Evolutionary conservation across 139 green algal genomes (phyloP).

Genomic region (Limnomonas spitsbergensis): DNA sequence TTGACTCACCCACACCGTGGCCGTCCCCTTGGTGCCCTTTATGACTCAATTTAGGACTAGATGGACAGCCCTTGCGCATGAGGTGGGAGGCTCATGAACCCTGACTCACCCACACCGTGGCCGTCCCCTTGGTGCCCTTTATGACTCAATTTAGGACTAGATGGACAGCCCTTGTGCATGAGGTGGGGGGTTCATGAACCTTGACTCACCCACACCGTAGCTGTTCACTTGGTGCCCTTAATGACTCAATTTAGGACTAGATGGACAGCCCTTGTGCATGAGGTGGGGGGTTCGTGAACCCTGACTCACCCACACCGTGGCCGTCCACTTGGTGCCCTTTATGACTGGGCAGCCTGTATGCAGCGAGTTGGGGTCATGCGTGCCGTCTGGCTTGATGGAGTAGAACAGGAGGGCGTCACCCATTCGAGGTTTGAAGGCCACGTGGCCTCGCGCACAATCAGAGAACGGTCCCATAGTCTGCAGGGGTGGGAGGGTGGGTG

Average conservation of each 20-base stretch:
- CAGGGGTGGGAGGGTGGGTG: background rate
- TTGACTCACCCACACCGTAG: background rate
- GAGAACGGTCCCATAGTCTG: slow-evolving; percentile 28
- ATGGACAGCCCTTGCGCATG: background rate
- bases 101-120: background rate
- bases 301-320: slow-evolving; percentile 13
- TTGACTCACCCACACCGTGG: background rate
- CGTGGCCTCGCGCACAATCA: slow-evolving; percentile 53
- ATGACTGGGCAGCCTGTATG: slow-evolving; percentile 73
- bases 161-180: background rate
- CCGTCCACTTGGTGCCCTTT: slow-evolving; percentile 62
- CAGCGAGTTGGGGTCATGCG: slow-evolving; percentile 33
- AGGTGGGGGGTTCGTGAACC: too few relatives aligned
- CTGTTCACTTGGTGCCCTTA: background rate
- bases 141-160: background rate
- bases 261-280: too few relatives aligned
- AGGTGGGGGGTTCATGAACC: background rate
- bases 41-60: too few relatives aligned
- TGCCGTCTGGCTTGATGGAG: slow-evolving; percentile 12
- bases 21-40: background rate
- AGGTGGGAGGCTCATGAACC: background rate
- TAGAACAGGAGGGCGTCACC: slow-evolving; percentile 52
- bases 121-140: background rate
- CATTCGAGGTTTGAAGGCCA: slow-evolving; percentile 56
- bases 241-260: background rate